These are phyloP conservation scores for Elongisporangium prolatum DNA, from an alignment of 352 stramenopile genomes.

Conservation along the genomic window DNA sequence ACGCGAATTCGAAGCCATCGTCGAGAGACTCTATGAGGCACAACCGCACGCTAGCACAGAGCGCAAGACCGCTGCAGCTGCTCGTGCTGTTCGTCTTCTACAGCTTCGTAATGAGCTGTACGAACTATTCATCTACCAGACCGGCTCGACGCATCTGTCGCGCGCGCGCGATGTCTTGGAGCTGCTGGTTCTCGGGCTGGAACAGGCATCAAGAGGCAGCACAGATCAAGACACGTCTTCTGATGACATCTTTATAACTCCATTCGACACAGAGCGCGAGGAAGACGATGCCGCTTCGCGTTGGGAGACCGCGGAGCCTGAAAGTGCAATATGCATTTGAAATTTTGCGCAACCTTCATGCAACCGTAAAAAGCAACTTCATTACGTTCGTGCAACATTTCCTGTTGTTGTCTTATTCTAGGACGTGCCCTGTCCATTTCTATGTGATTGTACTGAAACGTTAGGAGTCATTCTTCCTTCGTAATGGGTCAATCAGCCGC, in stretches of 20 bases:
- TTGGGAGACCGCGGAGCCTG: neutral
- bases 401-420: too few species aligned
- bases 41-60: neutral
- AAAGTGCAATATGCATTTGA: neutral
- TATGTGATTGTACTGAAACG: too few species aligned
- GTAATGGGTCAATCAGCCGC: neutral
- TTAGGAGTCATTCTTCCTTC: neutral
- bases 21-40: conserved; percentile 42
- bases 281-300: neutral
- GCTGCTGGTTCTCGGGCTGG: conserved; percentile 18
- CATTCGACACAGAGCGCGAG: neutral
- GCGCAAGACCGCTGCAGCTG: conserved; percentile 13
- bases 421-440: too few species aligned
- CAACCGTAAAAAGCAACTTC: neutral
- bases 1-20: conserved; percentile 33
- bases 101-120: conserved; percentile 52
- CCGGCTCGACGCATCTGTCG: conserved; percentile 19
- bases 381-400: neutral
- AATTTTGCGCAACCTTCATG: neutral
- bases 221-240: neutral
- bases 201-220: neutral
- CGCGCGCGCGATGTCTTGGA: conserved; percentile 30
- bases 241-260: neutral
- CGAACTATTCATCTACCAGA: conserved; percentile 35
- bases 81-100: conserved; percentile 27